These are phyloP conservation scores for Colletotrichum trifolii DNA, from an alignment of 2,329 filamentous ascomycete genomes.

Conservation along the genomic window DNA sequence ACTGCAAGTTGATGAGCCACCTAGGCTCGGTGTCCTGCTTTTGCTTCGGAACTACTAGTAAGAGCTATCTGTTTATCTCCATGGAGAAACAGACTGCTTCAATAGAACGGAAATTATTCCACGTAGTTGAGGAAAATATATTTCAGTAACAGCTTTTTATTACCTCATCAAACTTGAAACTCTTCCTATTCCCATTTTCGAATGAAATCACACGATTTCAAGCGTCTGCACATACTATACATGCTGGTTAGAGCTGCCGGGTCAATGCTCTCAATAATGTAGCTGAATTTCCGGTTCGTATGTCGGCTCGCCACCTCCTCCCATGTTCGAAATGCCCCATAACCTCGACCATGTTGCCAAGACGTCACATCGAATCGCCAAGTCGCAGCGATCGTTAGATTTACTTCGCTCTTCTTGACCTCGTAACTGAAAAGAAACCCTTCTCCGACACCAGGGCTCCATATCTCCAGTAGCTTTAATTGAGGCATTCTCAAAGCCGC, in stretches of 20 bases:
- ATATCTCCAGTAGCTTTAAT: slow-evolving; percentile 4
- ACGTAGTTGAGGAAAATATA: no score
- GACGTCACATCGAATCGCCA: slow-evolving; percentile 7
- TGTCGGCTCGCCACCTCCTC: slow-evolving; percentile 9
- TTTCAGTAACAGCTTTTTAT: no score
- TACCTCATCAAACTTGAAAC: not conserved
- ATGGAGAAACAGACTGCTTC: no score
- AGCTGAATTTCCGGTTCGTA: not conserved
- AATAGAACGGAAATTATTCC: no score
- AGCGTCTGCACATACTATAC: not conserved
- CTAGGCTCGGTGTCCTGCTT: no score
- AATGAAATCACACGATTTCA: not conserved
- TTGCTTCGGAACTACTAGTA: no score
- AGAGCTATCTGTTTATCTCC: no score
- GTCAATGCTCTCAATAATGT: not conserved
- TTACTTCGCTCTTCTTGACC: slow-evolving; percentile 1
- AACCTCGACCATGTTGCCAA: slow-evolving; percentile 1
- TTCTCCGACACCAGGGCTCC: slow-evolving; percentile 16
- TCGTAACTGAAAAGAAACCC: slow-evolving; percentile 11
- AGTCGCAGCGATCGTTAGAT: slow-evolving; percentile 12
- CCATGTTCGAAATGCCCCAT: slow-evolving; percentile 7
- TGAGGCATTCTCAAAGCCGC: not conserved
- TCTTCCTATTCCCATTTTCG: not conserved
- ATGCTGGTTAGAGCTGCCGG: not conserved
- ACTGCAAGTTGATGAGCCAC: no score